A percentile compares a stretch with the other conserved stretches of the same genome.
These are phyloP conservation scores for Chaetomiaceae sp. DNA, from an alignment of 2,329 filamentous ascomycete genomes.

Conservation along the genomic window DNA sequence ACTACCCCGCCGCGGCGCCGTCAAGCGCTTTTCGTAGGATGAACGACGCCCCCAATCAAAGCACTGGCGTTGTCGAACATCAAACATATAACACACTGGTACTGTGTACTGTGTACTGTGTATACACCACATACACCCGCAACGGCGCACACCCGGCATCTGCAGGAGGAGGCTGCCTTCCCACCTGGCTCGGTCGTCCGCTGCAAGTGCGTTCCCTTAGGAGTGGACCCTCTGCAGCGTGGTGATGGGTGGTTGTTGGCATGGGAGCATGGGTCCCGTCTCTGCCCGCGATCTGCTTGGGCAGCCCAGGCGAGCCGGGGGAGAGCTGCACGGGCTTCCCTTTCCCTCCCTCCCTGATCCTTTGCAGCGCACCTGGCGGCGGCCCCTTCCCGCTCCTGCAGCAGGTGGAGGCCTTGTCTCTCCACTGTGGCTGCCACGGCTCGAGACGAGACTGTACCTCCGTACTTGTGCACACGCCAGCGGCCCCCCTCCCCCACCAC, in stretches of 20 bases:
- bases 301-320: not conserved
- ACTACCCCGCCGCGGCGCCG: too few relatives aligned
- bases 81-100: too few relatives aligned
- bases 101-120: too few relatives aligned
- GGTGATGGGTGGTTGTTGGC: too few relatives aligned
- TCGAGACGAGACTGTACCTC: not conserved
- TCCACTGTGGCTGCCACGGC: slow-evolving; percentile 1
- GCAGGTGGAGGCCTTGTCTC: slow-evolving; percentile 15
- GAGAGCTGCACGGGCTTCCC: not conserved
- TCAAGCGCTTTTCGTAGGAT: too few relatives aligned
- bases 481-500: slow-evolving; percentile 1
- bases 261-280: slow-evolving; percentile 12
- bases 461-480: too few relatives aligned
- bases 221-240: slow-evolving; percentile 5
- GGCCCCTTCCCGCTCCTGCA: slow-evolving; percentile 38
- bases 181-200: slow-evolving; percentile 5
- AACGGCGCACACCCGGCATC: not conserved
- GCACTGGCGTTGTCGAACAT: slow-evolving; percentile 1
- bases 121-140: not conserved
- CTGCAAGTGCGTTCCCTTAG: slow-evolving; percentile 4
- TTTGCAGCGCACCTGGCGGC: slow-evolving; percentile 16
- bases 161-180: slow-evolving; percentile 4
- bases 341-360: slow-evolving; percentile 15
- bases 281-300: slow-evolving; percentile 18
- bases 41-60: too few relatives aligned